These are phyloP conservation scores for Lyophyllum shimeji DNA, from an alignment of 768 basidiomycete genomes.

Conservation along the genomic window DNA sequence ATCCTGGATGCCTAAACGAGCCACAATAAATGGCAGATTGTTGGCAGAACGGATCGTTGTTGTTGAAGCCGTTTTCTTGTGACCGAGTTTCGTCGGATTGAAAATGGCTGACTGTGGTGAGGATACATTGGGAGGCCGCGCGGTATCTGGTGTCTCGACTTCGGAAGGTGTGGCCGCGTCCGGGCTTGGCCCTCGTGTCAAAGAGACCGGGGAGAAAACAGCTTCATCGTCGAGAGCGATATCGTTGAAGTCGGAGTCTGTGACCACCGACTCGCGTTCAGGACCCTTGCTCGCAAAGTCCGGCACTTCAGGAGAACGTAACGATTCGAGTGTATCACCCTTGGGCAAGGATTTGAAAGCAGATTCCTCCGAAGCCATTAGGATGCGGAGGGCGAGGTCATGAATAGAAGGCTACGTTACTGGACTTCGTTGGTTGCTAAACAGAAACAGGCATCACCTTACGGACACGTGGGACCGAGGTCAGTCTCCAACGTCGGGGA, in stretches of 20 bases:
- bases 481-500: neutral
- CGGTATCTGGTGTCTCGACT: slow-evolving; percentile 16
- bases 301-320: slow-evolving; percentile 48
- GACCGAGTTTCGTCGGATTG: slow-evolving; percentile 32
- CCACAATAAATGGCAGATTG: slow-evolving; percentile 54
- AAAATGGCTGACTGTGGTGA: slow-evolving; percentile 9
- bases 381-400: slow-evolving; percentile 8
- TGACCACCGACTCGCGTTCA: slow-evolving; percentile 39
- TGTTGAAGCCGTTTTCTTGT: slow-evolving; percentile 65
- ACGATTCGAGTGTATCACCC: slow-evolving; percentile 39
- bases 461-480: slow-evolving; percentile 10
- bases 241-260: slow-evolving; percentile 67
- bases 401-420: slow-evolving; percentile 10
- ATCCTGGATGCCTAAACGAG: slow-evolving; percentile 52
- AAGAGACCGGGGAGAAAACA: slow-evolving; percentile 35
- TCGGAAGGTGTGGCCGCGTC: neutral
- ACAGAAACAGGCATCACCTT: slow-evolving; percentile 13
- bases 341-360: slow-evolving; percentile 3
- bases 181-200: slow-evolving; percentile 24
- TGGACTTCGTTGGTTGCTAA: slow-evolving; percentile 9
- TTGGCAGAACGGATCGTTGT: slow-evolving; percentile 55
- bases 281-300: slow-evolving; percentile 27
- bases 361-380: slow-evolving; percentile 21
- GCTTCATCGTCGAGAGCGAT: slow-evolving; percentile 53
- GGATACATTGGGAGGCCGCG: slow-evolving; percentile 7